phyloP scores from a whole-genome alignment of 306 rosid species.

The Castanopsis chinensis region DNA sequence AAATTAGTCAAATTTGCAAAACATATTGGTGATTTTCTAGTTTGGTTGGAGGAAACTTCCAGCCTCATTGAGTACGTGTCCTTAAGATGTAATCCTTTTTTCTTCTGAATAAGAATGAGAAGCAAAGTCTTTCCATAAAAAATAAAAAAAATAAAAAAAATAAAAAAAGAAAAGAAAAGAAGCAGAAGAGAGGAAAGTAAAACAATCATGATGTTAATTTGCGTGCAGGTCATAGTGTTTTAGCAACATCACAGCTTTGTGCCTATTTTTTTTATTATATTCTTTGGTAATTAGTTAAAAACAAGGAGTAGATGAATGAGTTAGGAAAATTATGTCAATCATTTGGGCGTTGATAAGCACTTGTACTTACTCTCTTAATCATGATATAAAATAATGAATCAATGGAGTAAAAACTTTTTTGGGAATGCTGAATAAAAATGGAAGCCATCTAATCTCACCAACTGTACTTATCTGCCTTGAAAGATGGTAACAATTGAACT shows the following conservation, averaged over 20 bases:
- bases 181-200: not conserved
- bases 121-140: too few relatives aligned
- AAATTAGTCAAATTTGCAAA: too few relatives aligned
- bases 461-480: not conserved
- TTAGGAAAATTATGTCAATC: not conserved
- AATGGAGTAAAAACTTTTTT: not conserved
- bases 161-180: too few relatives aligned
- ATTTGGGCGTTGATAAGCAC: not conserved
- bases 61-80: too few relatives aligned
- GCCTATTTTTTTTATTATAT: not conserved
- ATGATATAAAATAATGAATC: not conserved
- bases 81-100: too few relatives aligned
- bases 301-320: too few relatives aligned
- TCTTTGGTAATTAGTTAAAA: too few relatives aligned
- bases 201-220: not conserved
- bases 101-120: too few relatives aligned
- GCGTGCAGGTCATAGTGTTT: not conserved
- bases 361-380: not conserved
- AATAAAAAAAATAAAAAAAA: too few relatives aligned
- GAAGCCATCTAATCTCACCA: not conserved
- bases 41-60: too few relatives aligned
- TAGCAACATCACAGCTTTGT: not conserved
- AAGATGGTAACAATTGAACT: not conserved
- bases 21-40: too few relatives aligned
- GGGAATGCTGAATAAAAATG: constrained; percentile 1